Percentiles rank a stretch among this genome's conserved stretches.
Conservation (phyloP, 352 stramenopile species). For the Phytophthora fragariaefolia region DNA sequence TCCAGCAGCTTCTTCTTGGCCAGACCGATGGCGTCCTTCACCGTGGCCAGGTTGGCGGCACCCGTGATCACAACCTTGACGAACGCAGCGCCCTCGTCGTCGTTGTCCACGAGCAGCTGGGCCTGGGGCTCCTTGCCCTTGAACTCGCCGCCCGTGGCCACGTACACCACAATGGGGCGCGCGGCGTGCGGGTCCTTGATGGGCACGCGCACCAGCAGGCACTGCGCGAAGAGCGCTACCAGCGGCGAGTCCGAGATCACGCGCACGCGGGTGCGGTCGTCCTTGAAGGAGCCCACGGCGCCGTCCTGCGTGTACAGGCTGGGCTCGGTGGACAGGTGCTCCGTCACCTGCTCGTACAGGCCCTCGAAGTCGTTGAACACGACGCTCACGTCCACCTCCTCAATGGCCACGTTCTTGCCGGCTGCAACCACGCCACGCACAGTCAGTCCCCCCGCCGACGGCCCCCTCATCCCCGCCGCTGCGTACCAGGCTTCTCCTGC, state of each 20-base stretch:
- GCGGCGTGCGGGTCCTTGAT: conserved; percentile 69
- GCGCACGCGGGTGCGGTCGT: conserved; percentile 74
- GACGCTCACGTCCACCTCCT: conserved; percentile 75
- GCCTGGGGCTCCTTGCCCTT: conserved; percentile 61
- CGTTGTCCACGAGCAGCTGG: conserved; percentile 70
- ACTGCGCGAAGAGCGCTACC: conserved; percentile 75
- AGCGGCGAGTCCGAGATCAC: conserved; percentile 84
- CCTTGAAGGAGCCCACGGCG: conserved; percentile 79
- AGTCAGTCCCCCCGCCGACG: too few species aligned
- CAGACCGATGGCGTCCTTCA: conserved; percentile 65
- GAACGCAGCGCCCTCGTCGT: conserved; percentile 66
- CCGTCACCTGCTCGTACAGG: conserved; percentile 74
- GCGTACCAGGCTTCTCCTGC: conserved; percentile 60
- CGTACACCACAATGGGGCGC: conserved; percentile 82
- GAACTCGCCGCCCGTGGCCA: conserved; percentile 69
- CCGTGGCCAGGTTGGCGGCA: conserved; percentile 51
- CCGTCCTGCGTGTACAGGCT: conserved; percentile 80
- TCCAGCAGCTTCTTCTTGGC: conserved; percentile 80
- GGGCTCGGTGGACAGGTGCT: conserved; percentile 64
- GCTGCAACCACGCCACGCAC: conserved; percentile 36
- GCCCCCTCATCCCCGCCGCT: neutral
- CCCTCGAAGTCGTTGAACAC: conserved; percentile 73
- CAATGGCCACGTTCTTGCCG: conserved; percentile 58
- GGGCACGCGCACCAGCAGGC: conserved; percentile 72
- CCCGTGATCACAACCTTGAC: conserved; percentile 79